Conservation (phyloP, 2,329 filamentous ascomycete species). For the Fusarium pininemorale region DNA sequence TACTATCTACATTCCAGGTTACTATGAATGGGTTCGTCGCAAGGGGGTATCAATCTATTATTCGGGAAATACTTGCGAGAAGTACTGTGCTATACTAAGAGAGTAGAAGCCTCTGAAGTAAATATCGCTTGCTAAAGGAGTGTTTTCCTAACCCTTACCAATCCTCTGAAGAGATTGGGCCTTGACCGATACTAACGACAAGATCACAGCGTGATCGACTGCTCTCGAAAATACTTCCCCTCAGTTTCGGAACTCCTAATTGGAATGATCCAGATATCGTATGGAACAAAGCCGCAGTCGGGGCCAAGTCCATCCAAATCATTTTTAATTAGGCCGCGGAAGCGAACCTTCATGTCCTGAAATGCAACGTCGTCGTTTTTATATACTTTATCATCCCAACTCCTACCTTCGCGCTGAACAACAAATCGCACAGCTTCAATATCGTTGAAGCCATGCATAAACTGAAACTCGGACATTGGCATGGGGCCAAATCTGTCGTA, state of each 20-base stretch:
- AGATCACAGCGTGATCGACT: background rate
- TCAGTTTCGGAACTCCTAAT: background rate
- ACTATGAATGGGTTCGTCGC: fast-evolving
- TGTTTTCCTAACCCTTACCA: background rate
- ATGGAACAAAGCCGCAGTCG: background rate
- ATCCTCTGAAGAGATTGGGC: background rate
- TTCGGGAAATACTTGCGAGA: fast-evolving
- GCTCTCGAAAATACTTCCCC: background rate
- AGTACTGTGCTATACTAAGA: background rate
- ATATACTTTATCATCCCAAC: background rate
- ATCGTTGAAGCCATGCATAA: background rate
- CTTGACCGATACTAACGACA: background rate
- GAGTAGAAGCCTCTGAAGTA: background rate
- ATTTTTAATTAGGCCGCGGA: background rate
- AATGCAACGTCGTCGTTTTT: background rate
- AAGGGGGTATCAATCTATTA: background rate
- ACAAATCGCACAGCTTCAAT: background rate
- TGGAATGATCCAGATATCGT: conserved; percentile 12
- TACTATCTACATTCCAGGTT: background rate
- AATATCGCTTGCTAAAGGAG: background rate
- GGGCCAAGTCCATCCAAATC: background rate
- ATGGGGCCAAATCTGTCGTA: background rate
- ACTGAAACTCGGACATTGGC: background rate
- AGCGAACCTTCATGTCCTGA: conserved; percentile 3
- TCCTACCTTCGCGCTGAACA: conserved; percentile 6